Base-by-base conservation (phyloP, 2,329 filamentous ascomycete genomes). In the Lachnellula suecica region DNA sequence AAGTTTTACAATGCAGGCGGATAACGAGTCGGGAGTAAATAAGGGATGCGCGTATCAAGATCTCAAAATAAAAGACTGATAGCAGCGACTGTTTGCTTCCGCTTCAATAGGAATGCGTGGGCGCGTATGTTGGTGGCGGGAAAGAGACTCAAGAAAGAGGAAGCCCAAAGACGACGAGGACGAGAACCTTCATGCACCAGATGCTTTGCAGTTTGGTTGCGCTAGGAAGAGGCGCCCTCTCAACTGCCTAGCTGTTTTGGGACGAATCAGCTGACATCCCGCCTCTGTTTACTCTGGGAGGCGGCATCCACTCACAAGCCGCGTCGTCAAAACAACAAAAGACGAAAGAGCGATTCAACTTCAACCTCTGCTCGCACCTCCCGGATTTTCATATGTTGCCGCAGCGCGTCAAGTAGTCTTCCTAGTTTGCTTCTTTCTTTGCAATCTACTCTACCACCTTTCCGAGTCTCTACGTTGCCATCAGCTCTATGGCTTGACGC, bases 1-100 rank as follows among this genome's bases (percentile, higher is more conserved):
- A 57, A 64, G 42, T 43, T 46, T 24, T 51, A 57, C 41, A 53
- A 44, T 45, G 37, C 43, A 53, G 24, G 43, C 22, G 47, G 42
- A 51, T 44, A 20, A n/a, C n/a, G 15, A 9, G 23, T 35, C 24
- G 31, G 37, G 49, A 27, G 42, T 17, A 47, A 43, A 23, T 40
- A 54, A 45, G 50, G 43, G 17, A 40, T 34, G 44, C 44, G 42
- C 47, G 35, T 34, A 48, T 47, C 38, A 34, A 27, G 43, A 38
- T 55, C 51, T 52, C 38, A 27, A 20, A 46, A 48, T 51, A 20
- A 46, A 49, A 59, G 49, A 53, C 44, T 37, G 43, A 51, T 45
- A 11, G 22, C 13, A 11, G 19, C 29, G 27, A 35, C 31, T 40
- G 19, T n/a, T 40, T 38, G 31, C 13, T 10, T 47, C 13, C 24